Evolutionary conservation across 1,284 basidiomycete genomes (phyloP).

Genomic region (Moesziomyces sp.): DNA sequence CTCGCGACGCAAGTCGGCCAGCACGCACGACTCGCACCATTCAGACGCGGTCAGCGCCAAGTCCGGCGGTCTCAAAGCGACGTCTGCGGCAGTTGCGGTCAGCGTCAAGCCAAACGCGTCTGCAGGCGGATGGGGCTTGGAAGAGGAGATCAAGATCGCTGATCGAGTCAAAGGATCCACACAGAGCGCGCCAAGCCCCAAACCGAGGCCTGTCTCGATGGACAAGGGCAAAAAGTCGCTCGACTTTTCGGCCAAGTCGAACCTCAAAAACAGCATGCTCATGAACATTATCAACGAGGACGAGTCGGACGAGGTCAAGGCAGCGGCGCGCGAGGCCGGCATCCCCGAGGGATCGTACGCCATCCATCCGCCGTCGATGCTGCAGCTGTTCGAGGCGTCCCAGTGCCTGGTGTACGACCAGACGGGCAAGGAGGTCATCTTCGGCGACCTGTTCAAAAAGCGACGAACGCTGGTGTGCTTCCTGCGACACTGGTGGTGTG

Average conservation of each 20-base stretch:
- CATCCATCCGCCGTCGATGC: constrained; percentile 56
- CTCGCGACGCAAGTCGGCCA: constrained; percentile 9
- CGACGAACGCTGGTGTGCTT: constrained; percentile 77
- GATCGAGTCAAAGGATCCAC: constrained; percentile 18
- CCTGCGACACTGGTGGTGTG: constrained; percentile 72
- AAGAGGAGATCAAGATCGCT: constrained; percentile 40
- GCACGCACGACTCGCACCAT: constrained; percentile 3
- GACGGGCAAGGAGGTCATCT: constrained; percentile 75
- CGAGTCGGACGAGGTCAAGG: constrained; percentile 43
- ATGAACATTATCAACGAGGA: constrained; percentile 32
- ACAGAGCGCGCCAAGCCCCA: not conserved
- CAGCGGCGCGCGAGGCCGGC: constrained; percentile 41
- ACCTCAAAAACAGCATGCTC: constrained; percentile 13
- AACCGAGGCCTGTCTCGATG: constrained; percentile 22
- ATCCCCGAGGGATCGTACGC: constrained; percentile 56
- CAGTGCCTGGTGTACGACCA: constrained; percentile 76
- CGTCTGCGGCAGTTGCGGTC: not conserved
- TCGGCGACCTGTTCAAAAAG: constrained; percentile 78
- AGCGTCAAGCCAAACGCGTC: not conserved
- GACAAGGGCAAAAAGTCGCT: constrained; percentile 23
- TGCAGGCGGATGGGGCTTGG: constrained; percentile 34
- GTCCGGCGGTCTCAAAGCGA: not conserved
- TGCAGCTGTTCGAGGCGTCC: constrained; percentile 73
- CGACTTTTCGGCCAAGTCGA: constrained; percentile 11
- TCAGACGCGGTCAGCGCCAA: constrained; percentile 8